Conservation (phyloP, 441 rosid species). For the Adansonia grandidieri region DNA sequence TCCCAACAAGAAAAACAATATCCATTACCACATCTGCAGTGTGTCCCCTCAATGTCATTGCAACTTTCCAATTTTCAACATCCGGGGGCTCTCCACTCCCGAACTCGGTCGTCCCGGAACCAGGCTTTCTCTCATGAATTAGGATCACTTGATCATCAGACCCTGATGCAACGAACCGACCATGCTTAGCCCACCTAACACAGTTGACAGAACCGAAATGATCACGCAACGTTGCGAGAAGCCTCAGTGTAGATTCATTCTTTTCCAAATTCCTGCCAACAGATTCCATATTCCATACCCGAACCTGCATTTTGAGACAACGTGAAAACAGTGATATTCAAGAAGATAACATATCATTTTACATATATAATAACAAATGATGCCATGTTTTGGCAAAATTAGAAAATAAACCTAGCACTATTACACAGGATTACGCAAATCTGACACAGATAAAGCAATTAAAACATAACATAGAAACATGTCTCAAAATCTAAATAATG, state of each 20-base stretch:
- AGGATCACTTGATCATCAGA: constrained; percentile 96
- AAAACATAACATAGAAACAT: too few species aligned
- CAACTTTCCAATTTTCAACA: constrained; percentile 98
- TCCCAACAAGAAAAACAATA: constrained; percentile 28
- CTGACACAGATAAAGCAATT: too few species aligned
- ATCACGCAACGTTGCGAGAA: constrained; percentile 94
- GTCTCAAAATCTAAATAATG: too few species aligned
- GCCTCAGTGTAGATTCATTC: constrained; percentile 70
- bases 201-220: constrained; percentile 99
- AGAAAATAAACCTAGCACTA: too few species aligned
- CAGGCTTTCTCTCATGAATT: constrained; percentile 94
- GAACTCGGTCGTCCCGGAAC: constrained; percentile 94
- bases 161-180: constrained; percentile 86
- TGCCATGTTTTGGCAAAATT: neutral
- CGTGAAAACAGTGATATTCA: neutral
- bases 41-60: constrained; percentile 93
- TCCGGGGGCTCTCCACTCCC: constrained; percentile 99
- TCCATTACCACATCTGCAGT: constrained; percentile 98
- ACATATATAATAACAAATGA: neutral
- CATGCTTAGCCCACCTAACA: constrained; percentile 98
- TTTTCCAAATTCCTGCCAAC: constrained; percentile 64
- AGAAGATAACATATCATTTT: neutral
- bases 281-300: constrained; percentile 93
- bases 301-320: neutral
- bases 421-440: too few species aligned